A percentile compares a stretch with the other conserved stretches of the same genome.
These are phyloP conservation scores for Phaeosphaeriaceae sp. DNA, from an alignment of 2,329 filamentous ascomycete species.

Conservation along the genomic window DNA sequence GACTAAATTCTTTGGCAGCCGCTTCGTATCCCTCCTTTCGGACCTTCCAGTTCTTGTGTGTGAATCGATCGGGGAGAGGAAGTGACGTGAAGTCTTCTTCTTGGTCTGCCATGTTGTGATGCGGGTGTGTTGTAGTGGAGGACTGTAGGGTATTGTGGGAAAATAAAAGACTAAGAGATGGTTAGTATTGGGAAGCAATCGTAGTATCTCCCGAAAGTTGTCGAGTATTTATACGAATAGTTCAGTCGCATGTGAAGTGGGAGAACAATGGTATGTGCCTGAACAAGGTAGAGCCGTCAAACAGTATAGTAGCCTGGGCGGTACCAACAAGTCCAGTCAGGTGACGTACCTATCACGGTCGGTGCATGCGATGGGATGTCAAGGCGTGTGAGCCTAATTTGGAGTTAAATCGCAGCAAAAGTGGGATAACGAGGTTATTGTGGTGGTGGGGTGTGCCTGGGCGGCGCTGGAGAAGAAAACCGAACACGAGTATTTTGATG, in stretches of 20 bases:
- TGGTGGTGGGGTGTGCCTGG: not conserved
- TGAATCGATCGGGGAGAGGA: constrained; percentile 78
- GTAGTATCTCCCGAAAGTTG: not conserved
- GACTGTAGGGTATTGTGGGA: constrained; percentile 6
- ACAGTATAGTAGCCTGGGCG: too few relatives aligned
- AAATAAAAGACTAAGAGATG: not conserved
- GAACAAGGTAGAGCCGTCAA: too few relatives aligned
- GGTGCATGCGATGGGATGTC: not conserved
- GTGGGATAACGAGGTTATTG: not conserved
- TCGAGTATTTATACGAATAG: not conserved
- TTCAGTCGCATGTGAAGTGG: too few relatives aligned
- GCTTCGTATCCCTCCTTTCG: constrained; percentile 95
- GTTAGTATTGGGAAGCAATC: constrained; percentile 6
- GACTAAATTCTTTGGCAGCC: constrained; percentile 83
- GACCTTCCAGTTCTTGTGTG: constrained; percentile 97
- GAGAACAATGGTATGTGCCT: too few relatives aligned
- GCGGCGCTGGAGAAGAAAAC: constrained; percentile 1
- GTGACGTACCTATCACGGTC: constrained; percentile 5
- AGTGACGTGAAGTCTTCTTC: constrained; percentile 82
- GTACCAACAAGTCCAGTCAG: not conserved
- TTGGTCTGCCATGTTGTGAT: constrained; percentile 72
- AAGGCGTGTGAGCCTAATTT: not conserved
- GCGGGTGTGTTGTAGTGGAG: constrained; percentile 9
- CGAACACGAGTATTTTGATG: constrained; percentile 3
- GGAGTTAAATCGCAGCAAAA: too few relatives aligned